phyloP scores from a whole-genome alignment of 2,329 filamentous ascomycete genomes.

The Alternaria tenuissima region DNA sequence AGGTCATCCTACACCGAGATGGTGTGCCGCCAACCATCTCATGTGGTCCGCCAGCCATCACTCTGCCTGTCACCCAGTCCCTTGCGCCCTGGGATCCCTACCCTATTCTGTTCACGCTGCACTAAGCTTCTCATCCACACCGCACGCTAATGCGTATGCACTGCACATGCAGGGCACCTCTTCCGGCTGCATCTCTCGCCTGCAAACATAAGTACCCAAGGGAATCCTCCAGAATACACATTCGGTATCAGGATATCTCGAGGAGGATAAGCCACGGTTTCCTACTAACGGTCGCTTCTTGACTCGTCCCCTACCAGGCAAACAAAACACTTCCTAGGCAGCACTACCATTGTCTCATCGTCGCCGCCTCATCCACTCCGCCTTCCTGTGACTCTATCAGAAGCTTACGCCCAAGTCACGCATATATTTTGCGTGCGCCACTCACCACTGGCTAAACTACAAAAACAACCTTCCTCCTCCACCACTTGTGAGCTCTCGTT shows the following conservation, averaged over 20 bases:
- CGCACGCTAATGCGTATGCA: conserved; percentile 45
- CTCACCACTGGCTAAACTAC: conserved; percentile 30
- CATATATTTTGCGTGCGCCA: conserved; percentile 37
- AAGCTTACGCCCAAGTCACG: conserved; percentile 40
- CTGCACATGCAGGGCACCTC: conserved; percentile 30
- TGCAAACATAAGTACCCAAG: conserved; percentile 43
- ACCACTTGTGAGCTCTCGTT: conserved; percentile 26
- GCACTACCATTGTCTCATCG: conserved; percentile 40
- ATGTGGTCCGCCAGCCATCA: conserved; percentile 38
- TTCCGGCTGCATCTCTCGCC: conserved; percentile 17
- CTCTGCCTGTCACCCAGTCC: conserved; percentile 43
- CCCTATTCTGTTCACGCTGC: conserved; percentile 40
- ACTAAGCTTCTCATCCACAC: conserved; percentile 49
- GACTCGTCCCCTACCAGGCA: conserved; percentile 34
- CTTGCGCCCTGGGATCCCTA: conserved; percentile 40
- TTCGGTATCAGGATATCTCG: conserved; percentile 31
- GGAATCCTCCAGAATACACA: conserved; percentile 29
- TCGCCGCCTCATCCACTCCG: conserved; percentile 33
- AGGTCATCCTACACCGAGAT: conserved; percentile 38
- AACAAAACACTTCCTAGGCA: conserved; percentile 40
- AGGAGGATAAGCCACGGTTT: conserved; percentile 30
- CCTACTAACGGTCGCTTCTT: conserved; percentile 25
- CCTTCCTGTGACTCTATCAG: conserved; percentile 40
- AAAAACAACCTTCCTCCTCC: conserved; percentile 20
- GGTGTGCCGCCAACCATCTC: conserved; percentile 32